Percentiles rank a stretch among this genome's conserved stretches.
phyloP scores from a whole-genome alignment of 805 yeast genomes.

The Candida argentea region DNA sequence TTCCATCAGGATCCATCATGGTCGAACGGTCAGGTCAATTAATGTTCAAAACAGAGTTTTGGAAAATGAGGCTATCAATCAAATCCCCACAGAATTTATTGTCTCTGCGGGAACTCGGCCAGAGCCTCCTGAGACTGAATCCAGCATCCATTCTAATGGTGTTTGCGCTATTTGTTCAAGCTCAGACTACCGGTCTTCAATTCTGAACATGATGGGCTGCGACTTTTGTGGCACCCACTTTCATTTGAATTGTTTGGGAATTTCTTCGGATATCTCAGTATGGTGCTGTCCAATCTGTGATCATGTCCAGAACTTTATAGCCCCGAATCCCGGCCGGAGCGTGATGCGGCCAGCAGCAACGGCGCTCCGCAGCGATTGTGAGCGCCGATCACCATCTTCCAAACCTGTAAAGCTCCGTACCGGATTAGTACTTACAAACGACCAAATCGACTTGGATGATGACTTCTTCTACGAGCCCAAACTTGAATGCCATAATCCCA shows the following conservation, averaged over 20 bases:
- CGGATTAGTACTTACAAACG: slow-evolving; percentile 18
- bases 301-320: slow-evolving; percentile 21
- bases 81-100: slow-evolving; percentile 28
- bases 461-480: slow-evolving; percentile 17
- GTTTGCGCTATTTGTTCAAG: slow-evolving; percentile 26
- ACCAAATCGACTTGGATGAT: slow-evolving; percentile 21
- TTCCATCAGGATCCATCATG: slow-evolving; percentile 22
- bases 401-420: slow-evolving; percentile 2
- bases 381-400: neutral
- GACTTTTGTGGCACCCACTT: slow-evolving; percentile 28
- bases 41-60: slow-evolving; percentile 21
- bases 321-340: neutral
- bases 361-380: neutral
- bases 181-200: slow-evolving; percentile 17
- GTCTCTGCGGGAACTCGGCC: slow-evolving; percentile 6
- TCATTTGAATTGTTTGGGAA: slow-evolving; percentile 32
- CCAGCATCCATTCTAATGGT: slow-evolving; percentile 7
- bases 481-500: slow-evolving; percentile 8
- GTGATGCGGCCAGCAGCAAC: neutral
- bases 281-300: slow-evolving; percentile 50
- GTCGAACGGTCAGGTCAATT: no score
- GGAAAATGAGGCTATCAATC: slow-evolving; percentile 25
- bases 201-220: slow-evolving; percentile 15
- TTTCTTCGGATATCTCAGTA: slow-evolving; percentile 6
- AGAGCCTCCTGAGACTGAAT: slow-evolving; percentile 1